phyloP scores from a whole-genome alignment of 2,329 filamentous ascomycete species.

The Sclerotinia glacialis region DNA sequence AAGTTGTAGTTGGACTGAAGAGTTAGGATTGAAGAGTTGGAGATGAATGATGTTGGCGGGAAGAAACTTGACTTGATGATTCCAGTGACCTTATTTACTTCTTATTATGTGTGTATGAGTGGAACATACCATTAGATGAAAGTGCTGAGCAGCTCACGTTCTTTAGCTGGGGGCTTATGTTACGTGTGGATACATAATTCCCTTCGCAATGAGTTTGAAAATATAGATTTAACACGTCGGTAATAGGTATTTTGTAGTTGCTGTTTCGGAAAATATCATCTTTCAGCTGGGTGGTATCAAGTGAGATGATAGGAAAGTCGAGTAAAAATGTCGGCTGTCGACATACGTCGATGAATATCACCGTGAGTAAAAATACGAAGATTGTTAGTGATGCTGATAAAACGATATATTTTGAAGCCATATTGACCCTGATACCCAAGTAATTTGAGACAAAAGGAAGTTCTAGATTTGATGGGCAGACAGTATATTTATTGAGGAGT shows the following conservation, averaged over 20 bases:
- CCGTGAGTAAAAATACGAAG: neutral
- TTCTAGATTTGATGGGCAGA: neutral
- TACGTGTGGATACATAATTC: neutral
- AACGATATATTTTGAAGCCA: neutral
- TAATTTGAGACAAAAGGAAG: neutral
- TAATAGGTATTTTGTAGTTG: neutral
- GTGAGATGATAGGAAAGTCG: neutral
- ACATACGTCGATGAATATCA: neutral
- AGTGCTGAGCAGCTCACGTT: neutral
- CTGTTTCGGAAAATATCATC: neutral
- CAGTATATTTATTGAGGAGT: neutral
- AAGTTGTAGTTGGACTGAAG: neutral
- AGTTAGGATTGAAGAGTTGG: neutral
- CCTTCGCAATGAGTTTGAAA: conserved; percentile 10
- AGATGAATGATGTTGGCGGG: conserved; percentile 4
- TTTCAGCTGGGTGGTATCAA: conserved; percentile 8
- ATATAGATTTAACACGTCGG: conserved; percentile 12
- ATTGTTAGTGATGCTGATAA: neutral
- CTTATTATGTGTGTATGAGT: neutral
- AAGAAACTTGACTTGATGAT: neutral
- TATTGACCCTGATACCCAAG: neutral
- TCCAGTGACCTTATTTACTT: neutral
- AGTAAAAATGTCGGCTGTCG: neutral
- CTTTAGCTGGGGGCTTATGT: neutral
- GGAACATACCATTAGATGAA: conserved; percentile 8